Evolutionary conservation across 208 protist genomes (phyloP).

Genomic region (Leishmania major): DNA sequence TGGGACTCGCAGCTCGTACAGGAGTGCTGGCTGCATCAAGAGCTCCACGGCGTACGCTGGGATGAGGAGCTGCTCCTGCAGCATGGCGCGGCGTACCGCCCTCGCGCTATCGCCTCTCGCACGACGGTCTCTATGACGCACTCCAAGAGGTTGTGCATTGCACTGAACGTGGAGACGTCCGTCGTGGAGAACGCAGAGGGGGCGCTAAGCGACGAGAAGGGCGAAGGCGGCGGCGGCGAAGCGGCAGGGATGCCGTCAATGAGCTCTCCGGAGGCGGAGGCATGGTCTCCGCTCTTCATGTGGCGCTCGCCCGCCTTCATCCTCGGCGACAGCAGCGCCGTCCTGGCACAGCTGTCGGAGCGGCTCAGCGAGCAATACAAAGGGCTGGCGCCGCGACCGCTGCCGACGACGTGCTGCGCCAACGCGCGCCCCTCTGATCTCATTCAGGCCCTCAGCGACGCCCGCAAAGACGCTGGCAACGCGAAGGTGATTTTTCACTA

Average conservation of each 20-base stretch:
- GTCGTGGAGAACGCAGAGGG: constrained; percentile 52
- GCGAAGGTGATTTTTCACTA: constrained; percentile 88
- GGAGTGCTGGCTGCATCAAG: constrained; percentile 72
- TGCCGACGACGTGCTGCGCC: constrained; percentile 51
- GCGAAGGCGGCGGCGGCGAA: constrained; percentile 21
- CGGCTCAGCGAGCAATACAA: constrained; percentile 77
- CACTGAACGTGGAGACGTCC: constrained; percentile 64
- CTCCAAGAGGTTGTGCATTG: constrained; percentile 68
- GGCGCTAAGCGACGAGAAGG: constrained; percentile 24
- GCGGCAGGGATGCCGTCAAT: constrained; percentile 23
- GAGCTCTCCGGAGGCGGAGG: constrained; percentile 28
- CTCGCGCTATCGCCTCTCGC: constrained; percentile 59
- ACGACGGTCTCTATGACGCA: constrained; percentile 53
- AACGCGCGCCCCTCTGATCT: constrained; percentile 67
- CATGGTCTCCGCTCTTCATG: constrained; percentile 52
- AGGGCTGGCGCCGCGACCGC: constrained; percentile 60
- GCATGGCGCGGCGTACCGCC: constrained; percentile 64
- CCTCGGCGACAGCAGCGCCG: constrained; percentile 49
- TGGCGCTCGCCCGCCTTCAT: constrained; percentile 80
- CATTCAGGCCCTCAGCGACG: constrained; percentile 57
- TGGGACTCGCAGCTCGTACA: constrained; percentile 52
- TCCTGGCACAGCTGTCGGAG: constrained; percentile 60
- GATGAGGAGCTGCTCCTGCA: constrained; percentile 48
- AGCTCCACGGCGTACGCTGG: constrained; percentile 60
- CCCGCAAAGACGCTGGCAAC: constrained; percentile 63